Base-by-base conservation (phyloP, 306 rosid species). In the Gastrolobium villosum region DNA sequence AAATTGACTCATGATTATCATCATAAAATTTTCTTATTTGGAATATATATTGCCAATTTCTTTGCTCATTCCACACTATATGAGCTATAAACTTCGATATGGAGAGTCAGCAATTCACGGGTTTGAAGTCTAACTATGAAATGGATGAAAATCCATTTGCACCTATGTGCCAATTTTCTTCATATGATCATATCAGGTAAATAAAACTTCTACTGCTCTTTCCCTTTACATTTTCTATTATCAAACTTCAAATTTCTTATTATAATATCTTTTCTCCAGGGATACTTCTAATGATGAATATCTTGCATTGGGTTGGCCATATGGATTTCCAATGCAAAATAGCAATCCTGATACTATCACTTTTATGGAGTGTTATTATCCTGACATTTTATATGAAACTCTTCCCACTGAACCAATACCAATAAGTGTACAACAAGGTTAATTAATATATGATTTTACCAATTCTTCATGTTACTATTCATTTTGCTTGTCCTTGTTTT, bases 391-490 rank as follows among this genome's bases (percentile, higher is more conserved):
- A 0, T 77, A 53, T 50, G 61, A 85, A 7, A 26, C 84, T 3
- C 4, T 79, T 5, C 87, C 84, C 5, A 13, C 70, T 14, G 86
- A 81, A 8, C 74, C 88, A 5, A 46, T 55, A 7, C 62, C 63
- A 48, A 0, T 79, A 72, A 79, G 28, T 26, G 0, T 83, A 7
- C 84, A 81, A 83, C 84, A 81, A 83, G 90, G 94, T 87, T 34
- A 61, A 61, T 10, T 6, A 37, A 35, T 37, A 7, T 9, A 30
- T 2, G 0, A 39, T 1, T 53, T 63, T 50, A 15, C 35, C 6
- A 6, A 63, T n/a, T 56, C 10, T 34, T 40, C 6, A 31, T 20
- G 10, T 1, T 9, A 56, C 6, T 36, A 4, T 57, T 1, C 10
- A 5, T 10, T 15, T 8, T 31, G 5, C 4, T 31, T 15, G 10